Evolutionary conservation across 139 green algal genomes (phyloP).

Genomic region (Medakamo hakoo): DNA sequence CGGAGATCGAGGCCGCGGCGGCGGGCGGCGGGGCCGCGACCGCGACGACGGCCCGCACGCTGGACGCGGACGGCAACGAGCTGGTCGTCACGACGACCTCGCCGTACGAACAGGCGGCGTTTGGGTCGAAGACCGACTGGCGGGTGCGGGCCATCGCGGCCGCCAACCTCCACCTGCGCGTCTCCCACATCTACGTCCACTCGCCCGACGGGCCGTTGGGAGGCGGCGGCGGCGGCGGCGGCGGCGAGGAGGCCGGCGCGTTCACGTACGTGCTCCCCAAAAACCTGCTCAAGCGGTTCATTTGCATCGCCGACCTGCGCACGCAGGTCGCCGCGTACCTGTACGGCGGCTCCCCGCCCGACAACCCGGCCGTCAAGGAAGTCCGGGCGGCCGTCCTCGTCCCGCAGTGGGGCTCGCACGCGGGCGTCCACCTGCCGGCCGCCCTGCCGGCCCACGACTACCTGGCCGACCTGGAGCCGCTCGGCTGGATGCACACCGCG

Average conservation of each 20-base stretch:
- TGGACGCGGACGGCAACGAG: conserved; percentile 93
- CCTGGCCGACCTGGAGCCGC: conserved; percentile 88
- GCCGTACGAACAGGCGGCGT: conserved; percentile 91
- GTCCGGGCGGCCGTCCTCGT: conserved; percentile 88
- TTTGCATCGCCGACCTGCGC: conserved; percentile 91
- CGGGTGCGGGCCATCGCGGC: conserved; percentile 89
- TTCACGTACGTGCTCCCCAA: conserved; percentile 97
- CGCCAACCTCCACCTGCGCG: conserved; percentile 94
- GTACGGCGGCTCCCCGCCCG: conserved; percentile 86
- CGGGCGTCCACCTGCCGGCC: conserved; percentile 73
- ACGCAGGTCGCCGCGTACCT: conserved; percentile 86
- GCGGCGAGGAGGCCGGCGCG: no score
- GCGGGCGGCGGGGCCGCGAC: conserved; percentile 69
- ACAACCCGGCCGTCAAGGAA: conserved; percentile 97
- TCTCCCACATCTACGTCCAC: conserved; percentile 99
- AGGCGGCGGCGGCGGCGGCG: no score
- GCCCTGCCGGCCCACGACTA: conserved; percentile 88
- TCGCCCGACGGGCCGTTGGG: no score
- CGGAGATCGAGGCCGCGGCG: conserved; percentile 93
- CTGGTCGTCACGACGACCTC: conserved; percentile 93
- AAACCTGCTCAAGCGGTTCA: conserved; percentile 99
- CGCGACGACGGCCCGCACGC: conserved; percentile 84
- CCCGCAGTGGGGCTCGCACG: conserved; percentile 94
- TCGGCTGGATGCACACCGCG: conserved; percentile 98
- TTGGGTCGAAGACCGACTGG: conserved; percentile 96